phyloP scores from a whole-genome alignment of 306 rosid genomes.

The Potentilla sterilis region DNA sequence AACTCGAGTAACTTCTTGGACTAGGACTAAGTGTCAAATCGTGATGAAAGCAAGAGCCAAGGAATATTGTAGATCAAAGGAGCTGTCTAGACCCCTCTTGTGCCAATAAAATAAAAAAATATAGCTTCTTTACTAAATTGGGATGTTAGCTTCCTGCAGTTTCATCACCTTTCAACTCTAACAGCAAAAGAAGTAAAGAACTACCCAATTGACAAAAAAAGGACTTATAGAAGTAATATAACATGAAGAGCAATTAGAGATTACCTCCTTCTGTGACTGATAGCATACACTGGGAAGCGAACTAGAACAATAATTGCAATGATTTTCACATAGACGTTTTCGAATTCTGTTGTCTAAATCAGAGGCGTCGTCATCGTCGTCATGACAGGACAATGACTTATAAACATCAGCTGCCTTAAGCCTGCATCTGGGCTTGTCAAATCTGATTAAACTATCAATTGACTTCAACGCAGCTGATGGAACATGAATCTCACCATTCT shows the following conservation, averaged over 20 bases:
- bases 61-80: background rate
- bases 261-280: conserved; percentile 98
- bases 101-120: background rate
- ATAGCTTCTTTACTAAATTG: background rate
- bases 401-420: conserved; percentile 71
- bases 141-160: conserved; percentile 17
- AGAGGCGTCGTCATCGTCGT: conserved; percentile 42
- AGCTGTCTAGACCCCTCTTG: background rate
- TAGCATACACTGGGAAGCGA: conserved; percentile 69
- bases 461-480: conserved; percentile 83
- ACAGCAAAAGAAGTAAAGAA: conserved; percentile 19
- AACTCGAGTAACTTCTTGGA: background rate
- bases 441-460: conserved; percentile 84
- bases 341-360: conserved; percentile 86
- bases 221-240: conserved; percentile 9
- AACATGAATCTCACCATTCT: conserved; percentile 77
- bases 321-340: conserved; percentile 84
- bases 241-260: conserved; percentile 7
- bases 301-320: conserved; percentile 76
- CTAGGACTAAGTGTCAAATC: background rate
- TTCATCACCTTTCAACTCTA: conserved; percentile 23
- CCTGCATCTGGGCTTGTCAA: conserved; percentile 88
- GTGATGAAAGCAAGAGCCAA: conserved; percentile 7
- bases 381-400: conserved; percentile 40
- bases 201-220: conserved; percentile 15